These are phyloP conservation scores for Cercospora zeina DNA, from an alignment of 2,329 filamentous ascomycete genomes.

Conservation along the genomic window DNA sequence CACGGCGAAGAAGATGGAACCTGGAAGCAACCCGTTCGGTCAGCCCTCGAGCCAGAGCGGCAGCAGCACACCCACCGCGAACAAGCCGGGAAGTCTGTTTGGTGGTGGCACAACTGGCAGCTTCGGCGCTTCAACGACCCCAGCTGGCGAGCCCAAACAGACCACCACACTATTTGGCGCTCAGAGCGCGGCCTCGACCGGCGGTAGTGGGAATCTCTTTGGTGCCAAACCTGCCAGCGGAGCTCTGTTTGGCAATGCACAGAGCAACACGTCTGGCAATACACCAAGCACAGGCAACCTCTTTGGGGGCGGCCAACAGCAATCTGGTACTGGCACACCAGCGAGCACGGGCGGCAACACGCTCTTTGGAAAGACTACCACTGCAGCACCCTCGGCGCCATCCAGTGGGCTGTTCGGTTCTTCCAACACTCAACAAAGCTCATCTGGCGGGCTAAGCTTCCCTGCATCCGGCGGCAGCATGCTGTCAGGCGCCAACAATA, in stretches of 20 bases:
- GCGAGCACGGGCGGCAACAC: constrained; percentile 19
- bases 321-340: constrained; percentile 15
- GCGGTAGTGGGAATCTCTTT: constrained; percentile 13
- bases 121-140: constrained; percentile 28
- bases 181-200: constrained; percentile 11
- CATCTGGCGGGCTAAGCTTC: constrained; percentile 11
- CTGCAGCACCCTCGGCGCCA: constrained; percentile 3
- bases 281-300: constrained; percentile 18
- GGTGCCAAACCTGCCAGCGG: constrained; percentile 19
- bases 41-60: constrained; percentile 20
- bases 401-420: constrained; percentile 11
- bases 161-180: constrained; percentile 21
- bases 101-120: constrained; percentile 21
- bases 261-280: constrained; percentile 17
- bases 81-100: constrained; percentile 24
- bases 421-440: constrained; percentile 9
- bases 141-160: constrained; percentile 30
- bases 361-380: constrained; percentile 15
- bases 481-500: not conserved
- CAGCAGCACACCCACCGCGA: constrained; percentile 27
- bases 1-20: constrained; percentile 21
- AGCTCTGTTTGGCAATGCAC: constrained; percentile 14
- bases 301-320: constrained; percentile 23
- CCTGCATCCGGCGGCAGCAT: not conserved
- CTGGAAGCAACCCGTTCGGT: constrained; percentile 13